Base-by-base conservation (phyloP, 2,329 filamentous ascomycete genomes). In the Fusarium domesticum region DNA sequence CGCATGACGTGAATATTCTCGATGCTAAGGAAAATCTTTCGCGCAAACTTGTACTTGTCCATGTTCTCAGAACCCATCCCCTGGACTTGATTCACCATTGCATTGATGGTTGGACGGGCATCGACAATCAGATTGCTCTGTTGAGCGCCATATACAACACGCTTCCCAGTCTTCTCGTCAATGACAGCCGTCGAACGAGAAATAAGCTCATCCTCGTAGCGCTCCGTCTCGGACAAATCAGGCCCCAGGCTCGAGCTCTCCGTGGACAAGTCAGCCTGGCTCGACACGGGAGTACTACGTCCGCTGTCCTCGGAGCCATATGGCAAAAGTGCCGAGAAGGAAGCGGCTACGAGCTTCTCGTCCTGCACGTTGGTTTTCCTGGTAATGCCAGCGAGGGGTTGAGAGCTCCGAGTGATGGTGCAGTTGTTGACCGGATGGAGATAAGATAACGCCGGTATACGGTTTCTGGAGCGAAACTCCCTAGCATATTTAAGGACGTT, bases 1-100 rank as follows among this genome's bases (percentile, higher is more conserved):
- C 93, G 81, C 93, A 98, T 98, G 50, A 96, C 90, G 62, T 98
- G 93, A 48, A 98, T 97, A 64, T 98, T 98, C 65, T 95, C 92
- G 60, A 98, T 98, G 51, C 89, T 93, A 43, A 98, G 78, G 63
- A 95, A 98, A 20, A 86, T 85, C 67, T 96, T 96, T 47, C 85
- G 85, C 14, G 90, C 89, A 60, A 91, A 92, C 50, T 86, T 89
- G 71, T 98, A 98, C 67, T 96, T 87, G 53, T 96, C 89, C 88
- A 97, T 96, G 60, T 96, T 96, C 68, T 98, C 93, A 1, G 92
- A 96, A 2, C 93, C 93, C 64, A 91, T 83, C 6, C 93, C 93
- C 52, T 92, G 84, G 4, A 91, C 88, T 65, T 96, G 91, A 79
- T 96, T 97, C 6, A 90, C 90, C 56, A 91, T 83, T 16, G 93